Conservation (phyloP, 2,329 filamentous ascomycete genomes). For the Orbilia oligospora region DNA sequence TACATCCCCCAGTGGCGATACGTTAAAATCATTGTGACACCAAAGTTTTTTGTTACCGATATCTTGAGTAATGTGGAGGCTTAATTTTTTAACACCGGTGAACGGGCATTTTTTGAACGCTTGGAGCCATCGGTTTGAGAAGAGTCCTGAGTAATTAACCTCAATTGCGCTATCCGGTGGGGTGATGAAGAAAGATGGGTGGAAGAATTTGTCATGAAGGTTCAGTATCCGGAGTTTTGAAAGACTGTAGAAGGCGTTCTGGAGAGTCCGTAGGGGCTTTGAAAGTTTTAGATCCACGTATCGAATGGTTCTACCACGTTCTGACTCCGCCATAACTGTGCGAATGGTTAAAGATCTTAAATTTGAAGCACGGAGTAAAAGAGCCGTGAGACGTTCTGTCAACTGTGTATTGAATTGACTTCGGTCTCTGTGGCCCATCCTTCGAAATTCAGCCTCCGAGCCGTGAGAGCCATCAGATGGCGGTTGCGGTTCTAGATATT, state of each 20-base stretch:
- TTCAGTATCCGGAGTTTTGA: not conserved
- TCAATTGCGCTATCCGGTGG: not conserved
- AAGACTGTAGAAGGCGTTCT: not conserved
- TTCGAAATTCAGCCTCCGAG: not conserved
- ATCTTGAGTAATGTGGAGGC: not conserved
- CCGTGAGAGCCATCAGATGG: not conserved
- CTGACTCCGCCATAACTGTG: not conserved
- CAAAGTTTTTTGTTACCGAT: not conserved
- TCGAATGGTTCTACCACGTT: not conserved
- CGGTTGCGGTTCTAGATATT: not conserved
- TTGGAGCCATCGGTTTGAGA: slow-evolving; percentile 5
- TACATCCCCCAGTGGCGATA: not conserved
- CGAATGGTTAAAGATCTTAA: not conserved
- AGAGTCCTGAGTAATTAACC: not conserved
- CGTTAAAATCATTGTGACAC: not conserved
- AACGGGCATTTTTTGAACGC: not conserved
- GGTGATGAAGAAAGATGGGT: not conserved
- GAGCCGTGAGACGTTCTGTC: not conserved
- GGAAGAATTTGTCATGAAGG: not conserved
- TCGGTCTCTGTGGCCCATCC: not conserved
- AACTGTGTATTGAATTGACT: not conserved
- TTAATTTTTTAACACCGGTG: not conserved
- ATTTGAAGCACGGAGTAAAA: not conserved
- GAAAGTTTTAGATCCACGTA: not conserved
- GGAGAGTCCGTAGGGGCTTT: not conserved